These are phyloP conservation scores for Salisapilia sapeloensis DNA, from an alignment of 352 stramenopile genomes.

Conservation along the genomic window DNA sequence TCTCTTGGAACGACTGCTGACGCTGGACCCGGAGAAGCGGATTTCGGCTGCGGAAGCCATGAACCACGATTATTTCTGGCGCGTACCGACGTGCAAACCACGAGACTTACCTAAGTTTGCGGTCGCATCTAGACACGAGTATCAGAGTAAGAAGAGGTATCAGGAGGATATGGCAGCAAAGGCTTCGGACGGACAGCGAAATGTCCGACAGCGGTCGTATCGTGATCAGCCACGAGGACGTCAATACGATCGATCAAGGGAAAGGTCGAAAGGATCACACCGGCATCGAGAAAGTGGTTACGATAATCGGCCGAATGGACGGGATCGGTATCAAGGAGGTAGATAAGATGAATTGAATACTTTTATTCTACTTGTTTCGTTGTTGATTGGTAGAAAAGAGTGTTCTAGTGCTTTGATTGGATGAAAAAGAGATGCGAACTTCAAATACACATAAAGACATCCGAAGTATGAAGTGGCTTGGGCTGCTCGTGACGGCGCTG, in stretches of 20 bases:
- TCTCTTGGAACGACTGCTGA: slow-evolving; percentile 87
- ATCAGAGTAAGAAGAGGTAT: slow-evolving; percentile 76
- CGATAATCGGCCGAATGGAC: neutral
- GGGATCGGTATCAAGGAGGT: neutral
- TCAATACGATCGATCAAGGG: neutral
- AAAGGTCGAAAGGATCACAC: neutral
- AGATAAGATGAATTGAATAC: no score
- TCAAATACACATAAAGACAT: no score
- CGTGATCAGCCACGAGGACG: neutral
- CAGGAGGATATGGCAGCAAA: slow-evolving; percentile 46
- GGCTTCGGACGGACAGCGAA: neutral
- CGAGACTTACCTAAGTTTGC: slow-evolving; percentile 77
- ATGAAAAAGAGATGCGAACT: no score
- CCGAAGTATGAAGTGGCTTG: no score
- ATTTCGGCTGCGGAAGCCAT: slow-evolving; percentile 90
- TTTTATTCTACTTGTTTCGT: no score
- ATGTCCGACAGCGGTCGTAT: neutral
- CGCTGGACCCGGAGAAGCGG: slow-evolving; percentile 87
- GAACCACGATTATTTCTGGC: slow-evolving; percentile 95
- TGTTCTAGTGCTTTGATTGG: no score
- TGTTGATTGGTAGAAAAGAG: no score
- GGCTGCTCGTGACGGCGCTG: slow-evolving; percentile 9
- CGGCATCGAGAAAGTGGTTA: neutral
- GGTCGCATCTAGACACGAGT: slow-evolving; percentile 73
- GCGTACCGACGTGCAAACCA: slow-evolving; percentile 68